Evolutionary conservation across 345 rosid genomes (phyloP), one percentile per base, ranked within the genome.

Genomic region (Eucalyptus melliodora): DNA sequence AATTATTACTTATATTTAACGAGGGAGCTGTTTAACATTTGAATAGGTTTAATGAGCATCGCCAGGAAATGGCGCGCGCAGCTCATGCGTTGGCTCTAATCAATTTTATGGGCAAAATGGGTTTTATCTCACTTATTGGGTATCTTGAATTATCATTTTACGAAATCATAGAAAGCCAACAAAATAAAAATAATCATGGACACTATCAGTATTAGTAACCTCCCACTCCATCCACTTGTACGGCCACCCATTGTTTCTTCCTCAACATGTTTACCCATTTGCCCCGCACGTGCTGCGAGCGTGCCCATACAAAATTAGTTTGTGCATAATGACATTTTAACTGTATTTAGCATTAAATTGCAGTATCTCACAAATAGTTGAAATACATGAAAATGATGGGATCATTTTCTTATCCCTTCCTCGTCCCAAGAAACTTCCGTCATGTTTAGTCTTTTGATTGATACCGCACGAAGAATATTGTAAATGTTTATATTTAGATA

Each of bases 371-470:
- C 37, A 16, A 30, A 14, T 65, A n/a, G 0, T 14, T 65, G 7
- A 65, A 65, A n/a, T n/a, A 30, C 72, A 15, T 14, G 37, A 30
- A 65, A n/a, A 12, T 65, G 72, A 65, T 65, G 72, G 72, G 5
- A 30, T 1, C 72, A n/a, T 14, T 30, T 62, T 62, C 19, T 62
- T 62, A 27, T 62, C 72, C n/a, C 72, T 30, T 62, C 34, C 34
- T 62, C 72, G 31, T 30, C 17, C 17, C 34, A 0, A 14, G 31
- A n/a, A 62, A 62, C 0, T n/a, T 13, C 16, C 19, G 5, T 65
- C 10, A n/a, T 65, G 0, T 30, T 30, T 65, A 15, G 72, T 15
- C 34, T 65, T 65, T 0, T 14, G 72, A 65, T n/a, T 30, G 30
- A 60, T 60, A 60, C 65, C n/a, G 0, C 30, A 59, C 5, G 65